These are phyloP conservation scores for Colletotrichum costaricense DNA, from an alignment of 2,329 filamentous ascomycete genomes.

Conservation along the genomic window DNA sequence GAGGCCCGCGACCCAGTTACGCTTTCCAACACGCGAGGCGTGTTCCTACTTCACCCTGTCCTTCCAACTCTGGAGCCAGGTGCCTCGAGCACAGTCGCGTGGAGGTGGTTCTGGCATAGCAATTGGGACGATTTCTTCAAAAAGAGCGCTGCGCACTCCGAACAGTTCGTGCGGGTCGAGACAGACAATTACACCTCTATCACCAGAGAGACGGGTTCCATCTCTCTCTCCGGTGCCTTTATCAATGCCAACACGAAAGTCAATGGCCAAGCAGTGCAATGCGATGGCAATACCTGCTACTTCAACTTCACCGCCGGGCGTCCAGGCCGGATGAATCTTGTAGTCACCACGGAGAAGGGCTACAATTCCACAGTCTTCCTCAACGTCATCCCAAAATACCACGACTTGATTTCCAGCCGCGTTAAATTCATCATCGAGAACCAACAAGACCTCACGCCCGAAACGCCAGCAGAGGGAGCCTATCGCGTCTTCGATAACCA, in stretches of 20 bases:
- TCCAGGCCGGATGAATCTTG: conserved; percentile 7
- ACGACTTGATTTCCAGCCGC: conserved; percentile 22
- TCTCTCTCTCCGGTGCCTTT: conserved; percentile 7
- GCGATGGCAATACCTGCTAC: neutral
- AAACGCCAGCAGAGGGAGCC: conserved; percentile 4
- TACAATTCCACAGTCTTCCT: conserved; percentile 22
- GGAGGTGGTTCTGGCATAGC: conserved; percentile 32
- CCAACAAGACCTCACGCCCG: conserved; percentile 14
- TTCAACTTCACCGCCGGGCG: conserved; percentile 5
- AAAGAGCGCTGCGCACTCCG: conserved; percentile 17
- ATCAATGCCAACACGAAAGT: conserved; percentile 13
- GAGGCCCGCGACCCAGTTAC: conserved; percentile 28
- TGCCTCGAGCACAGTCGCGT: conserved; percentile 10
- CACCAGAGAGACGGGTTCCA: neutral
- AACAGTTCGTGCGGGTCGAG: conserved; percentile 18
- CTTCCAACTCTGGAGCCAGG: conserved; percentile 23
- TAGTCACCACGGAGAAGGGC: neutral
- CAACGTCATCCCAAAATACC: conserved; percentile 18
- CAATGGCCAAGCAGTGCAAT: neutral
- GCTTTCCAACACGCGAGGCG: conserved; percentile 31
- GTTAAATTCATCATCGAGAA: conserved; percentile 27
- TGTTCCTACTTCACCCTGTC: conserved; percentile 29
- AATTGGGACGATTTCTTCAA: conserved; percentile 27
- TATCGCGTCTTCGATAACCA: conserved; percentile 33
- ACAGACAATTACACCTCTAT: conserved; percentile 15